A percentile compares a stretch with the other conserved stretches of the same genome.
Conservation (phyloP, 108 stramenopile species). For the Cyclotella distinguenda region DNA sequence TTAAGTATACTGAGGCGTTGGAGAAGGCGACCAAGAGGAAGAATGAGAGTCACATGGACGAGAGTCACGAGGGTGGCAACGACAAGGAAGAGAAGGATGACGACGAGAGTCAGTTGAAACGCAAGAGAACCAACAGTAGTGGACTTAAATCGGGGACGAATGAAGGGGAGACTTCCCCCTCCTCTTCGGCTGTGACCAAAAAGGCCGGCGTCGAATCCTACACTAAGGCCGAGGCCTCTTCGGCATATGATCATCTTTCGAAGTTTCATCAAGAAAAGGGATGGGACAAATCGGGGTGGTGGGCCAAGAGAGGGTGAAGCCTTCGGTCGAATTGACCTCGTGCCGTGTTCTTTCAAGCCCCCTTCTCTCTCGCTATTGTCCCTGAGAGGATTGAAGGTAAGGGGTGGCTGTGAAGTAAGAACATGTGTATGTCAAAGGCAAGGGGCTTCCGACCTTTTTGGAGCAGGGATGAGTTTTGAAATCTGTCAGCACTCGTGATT, state of each 20-base stretch:
- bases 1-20: constrained; percentile 36
- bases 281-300: constrained; percentile 87
- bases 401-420: too few species aligned
- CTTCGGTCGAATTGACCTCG: too few species aligned
- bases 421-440: too few species aligned
- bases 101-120: constrained; percentile 29
- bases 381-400: too few species aligned
- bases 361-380: too few species aligned
- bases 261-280: constrained; percentile 88
- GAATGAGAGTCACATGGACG: too few species aligned
- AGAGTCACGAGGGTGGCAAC: constrained; percentile 13
- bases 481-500: too few species aligned
- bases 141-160: constrained; percentile 19
- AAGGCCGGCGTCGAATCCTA: constrained; percentile 52
- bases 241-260: constrained; percentile 79
- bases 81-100: constrained; percentile 20
- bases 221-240: constrained; percentile 62
- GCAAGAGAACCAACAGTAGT: too few species aligned
- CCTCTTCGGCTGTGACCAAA: constrained; percentile 7
- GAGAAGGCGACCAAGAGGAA: constrained; percentile 4
- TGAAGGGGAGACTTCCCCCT: constrained; percentile 13
- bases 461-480: too few species aligned
- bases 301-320: constrained; percentile 72
- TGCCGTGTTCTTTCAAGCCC: too few species aligned
- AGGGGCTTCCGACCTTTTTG: too few species aligned